Evolutionary conservation across 371 early-diverging fungal species (phyloP).

Genomic region (Nematocida minor): DNA sequence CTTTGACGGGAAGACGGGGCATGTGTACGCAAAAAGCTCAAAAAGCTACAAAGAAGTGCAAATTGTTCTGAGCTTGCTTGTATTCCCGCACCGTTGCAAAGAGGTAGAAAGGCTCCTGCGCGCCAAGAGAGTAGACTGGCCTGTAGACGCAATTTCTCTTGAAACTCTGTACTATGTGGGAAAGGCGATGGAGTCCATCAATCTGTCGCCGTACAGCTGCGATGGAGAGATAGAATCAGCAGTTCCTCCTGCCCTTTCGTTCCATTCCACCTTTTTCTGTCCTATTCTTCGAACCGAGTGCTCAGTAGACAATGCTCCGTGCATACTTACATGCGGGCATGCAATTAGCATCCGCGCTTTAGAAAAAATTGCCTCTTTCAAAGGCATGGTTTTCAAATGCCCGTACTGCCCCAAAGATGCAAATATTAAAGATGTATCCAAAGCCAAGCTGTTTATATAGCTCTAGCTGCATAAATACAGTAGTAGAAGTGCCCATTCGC

Average conservation of each 20-base stretch:
- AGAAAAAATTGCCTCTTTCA: constrained; percentile 32
- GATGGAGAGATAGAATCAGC: constrained; percentile 34
- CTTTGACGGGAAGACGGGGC: constrained; percentile 1
- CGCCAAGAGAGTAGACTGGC: background rate
- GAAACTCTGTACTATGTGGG: constrained; percentile 36
- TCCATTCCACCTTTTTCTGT: constrained; percentile 51
- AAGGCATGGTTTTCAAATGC: constrained; percentile 34
- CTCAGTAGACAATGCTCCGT: constrained; percentile 35
- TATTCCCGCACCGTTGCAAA: background rate
- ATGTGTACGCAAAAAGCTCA: constrained; percentile 2
- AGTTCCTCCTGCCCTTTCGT: constrained; percentile 23
- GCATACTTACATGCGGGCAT: constrained; percentile 47
- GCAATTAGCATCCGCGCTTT: constrained; percentile 23
- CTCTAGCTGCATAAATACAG: background rate
- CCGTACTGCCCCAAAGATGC: constrained; percentile 48
- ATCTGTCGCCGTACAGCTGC: constrained; percentile 25
- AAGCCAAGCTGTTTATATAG: constrained; percentile 16
- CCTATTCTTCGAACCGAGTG: constrained; percentile 45
- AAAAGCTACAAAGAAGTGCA: background rate
- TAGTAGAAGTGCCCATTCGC: too few relatives aligned
- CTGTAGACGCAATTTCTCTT: constrained; percentile 5
- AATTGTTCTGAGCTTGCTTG: constrained; percentile 2
- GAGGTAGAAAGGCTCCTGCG: background rate
- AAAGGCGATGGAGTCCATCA: constrained; percentile 42
- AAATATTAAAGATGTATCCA: constrained; percentile 27